phyloP scores from a whole-genome alignment of 2,329 filamentous ascomycete species.

The Exophiala sideris region DNA sequence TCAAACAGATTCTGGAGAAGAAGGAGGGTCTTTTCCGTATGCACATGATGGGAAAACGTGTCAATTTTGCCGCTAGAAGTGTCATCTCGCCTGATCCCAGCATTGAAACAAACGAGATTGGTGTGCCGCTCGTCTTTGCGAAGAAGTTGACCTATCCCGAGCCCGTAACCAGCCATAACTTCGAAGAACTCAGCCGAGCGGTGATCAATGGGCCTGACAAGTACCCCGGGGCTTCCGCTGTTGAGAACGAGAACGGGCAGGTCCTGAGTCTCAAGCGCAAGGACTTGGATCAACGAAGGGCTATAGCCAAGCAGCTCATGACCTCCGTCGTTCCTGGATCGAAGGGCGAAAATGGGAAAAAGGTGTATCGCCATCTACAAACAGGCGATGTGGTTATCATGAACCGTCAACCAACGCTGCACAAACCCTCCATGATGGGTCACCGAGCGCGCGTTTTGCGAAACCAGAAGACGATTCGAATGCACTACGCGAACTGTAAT shows the following conservation, averaged over 20 bases:
- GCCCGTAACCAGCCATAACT: conserved; percentile 95
- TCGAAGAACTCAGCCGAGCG: conserved; percentile 89
- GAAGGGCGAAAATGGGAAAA: conserved; percentile 81
- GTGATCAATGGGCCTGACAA: conserved; percentile 92
- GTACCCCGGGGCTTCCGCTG: conserved; percentile 90
- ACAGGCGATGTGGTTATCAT: conserved; percentile 97
- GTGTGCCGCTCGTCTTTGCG: conserved; percentile 96
- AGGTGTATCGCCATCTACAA: conserved; percentile 91
- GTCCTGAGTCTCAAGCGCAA: conserved; percentile 85
- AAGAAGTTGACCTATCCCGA: conserved; percentile 95
- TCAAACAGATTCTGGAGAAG: conserved; percentile 97
- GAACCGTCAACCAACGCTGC: conserved; percentile 96
- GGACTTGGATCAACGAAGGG: conserved; percentile 79
- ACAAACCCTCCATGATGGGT: conserved; percentile 99
- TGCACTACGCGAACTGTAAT: conserved; percentile 99
- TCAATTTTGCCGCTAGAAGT: conserved; percentile 95
- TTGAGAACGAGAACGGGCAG: conserved; percentile 93
- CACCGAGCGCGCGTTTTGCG: conserved; percentile 88
- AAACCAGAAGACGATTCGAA: conserved; percentile 94
- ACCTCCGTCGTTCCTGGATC: conserved; percentile 73
- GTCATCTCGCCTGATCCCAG: conserved; percentile 98
- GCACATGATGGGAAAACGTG: conserved; percentile 99
- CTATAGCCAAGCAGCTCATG: conserved; percentile 87
- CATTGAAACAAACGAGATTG: conserved; percentile 98
- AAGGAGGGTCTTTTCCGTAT: conserved; percentile 98